These are phyloP conservation scores for Ophiostoma sp. DNA, from an alignment of 2,329 filamentous ascomycete species.

Conservation along the genomic window DNA sequence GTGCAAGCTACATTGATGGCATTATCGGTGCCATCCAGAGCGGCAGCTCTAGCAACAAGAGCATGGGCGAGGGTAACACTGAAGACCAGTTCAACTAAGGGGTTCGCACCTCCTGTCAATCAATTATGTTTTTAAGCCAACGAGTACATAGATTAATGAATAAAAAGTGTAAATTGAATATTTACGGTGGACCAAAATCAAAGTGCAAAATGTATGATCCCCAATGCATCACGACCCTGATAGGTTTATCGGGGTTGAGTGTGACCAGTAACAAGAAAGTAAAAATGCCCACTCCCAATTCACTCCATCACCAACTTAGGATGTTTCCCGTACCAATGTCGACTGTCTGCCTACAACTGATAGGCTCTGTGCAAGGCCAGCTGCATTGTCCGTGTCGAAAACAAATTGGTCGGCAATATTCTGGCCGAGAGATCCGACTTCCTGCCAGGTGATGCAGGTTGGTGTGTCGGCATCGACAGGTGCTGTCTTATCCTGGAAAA, in stretches of 20 bases:
- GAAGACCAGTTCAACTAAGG: slow-evolving; percentile 62
- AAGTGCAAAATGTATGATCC: too few species aligned
- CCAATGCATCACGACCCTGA: too few species aligned
- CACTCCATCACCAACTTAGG: background rate
- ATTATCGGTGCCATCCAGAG: slow-evolving; percentile 89
- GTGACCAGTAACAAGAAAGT: too few species aligned
- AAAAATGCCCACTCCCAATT: too few species aligned
- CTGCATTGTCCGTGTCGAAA: background rate
- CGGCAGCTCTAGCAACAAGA: slow-evolving; percentile 83
- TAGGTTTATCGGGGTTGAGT: too few species aligned
- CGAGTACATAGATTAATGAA: background rate
- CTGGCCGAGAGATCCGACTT: background rate
- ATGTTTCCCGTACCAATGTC: background rate
- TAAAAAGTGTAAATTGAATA: too few species aligned
- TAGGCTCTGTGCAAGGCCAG: background rate
- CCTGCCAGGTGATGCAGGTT: slow-evolving; percentile 2
- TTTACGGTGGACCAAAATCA: too few species aligned
- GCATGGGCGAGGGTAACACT: slow-evolving; percentile 94
- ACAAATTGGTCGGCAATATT: background rate
- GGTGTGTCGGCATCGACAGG: background rate
- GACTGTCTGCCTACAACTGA: background rate
- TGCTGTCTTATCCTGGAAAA: background rate
- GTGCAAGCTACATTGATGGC: slow-evolving; percentile 74
- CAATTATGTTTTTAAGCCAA: background rate
- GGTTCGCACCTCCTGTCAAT: too few species aligned